Conservation (phyloP, 176 grass and related monocot species). For the Aechmea fasciata region DNA sequence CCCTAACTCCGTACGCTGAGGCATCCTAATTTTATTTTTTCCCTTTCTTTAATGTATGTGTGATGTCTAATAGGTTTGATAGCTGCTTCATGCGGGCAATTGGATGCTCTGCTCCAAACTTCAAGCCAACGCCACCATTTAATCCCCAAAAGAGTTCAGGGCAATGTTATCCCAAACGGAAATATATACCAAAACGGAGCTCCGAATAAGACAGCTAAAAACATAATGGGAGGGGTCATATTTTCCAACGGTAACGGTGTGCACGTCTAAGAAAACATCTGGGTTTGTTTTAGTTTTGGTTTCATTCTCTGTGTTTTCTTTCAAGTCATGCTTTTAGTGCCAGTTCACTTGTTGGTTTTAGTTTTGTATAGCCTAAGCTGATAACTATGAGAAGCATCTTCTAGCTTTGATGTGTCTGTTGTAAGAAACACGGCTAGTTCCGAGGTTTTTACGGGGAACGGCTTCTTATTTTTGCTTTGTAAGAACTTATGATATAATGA, state of each 20-base stretch:
- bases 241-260: slow-evolving; percentile 13
- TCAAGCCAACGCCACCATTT: neutral
- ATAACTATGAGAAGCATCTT: neutral
- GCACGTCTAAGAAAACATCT: slow-evolving; percentile 8
- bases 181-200: slow-evolving; percentile 9
- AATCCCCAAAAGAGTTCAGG: neutral
- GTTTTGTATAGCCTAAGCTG: slow-evolving; percentile 6
- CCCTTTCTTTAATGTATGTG: neutral
- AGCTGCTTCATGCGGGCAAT: slow-evolving; percentile 35
- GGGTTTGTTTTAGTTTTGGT: neutral
- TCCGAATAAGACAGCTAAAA: neutral
- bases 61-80: slow-evolving; percentile 20
- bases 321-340: neutral
- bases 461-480: neutral
- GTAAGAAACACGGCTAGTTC: neutral
- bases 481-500: too few relatives aligned
- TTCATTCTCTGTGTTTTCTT: neutral
- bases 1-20: too few relatives aligned
- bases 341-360: neutral
- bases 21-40: neutral
- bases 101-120: slow-evolving; percentile 25
- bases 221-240: slow-evolving; percentile 8
- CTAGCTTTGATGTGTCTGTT: neutral
- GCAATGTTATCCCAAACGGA: slow-evolving; percentile 13
- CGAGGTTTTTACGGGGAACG: neutral